phyloP scores from a whole-genome alignment of 768 basidiomycete genomes.

The Asterophora parasitica region DNA sequence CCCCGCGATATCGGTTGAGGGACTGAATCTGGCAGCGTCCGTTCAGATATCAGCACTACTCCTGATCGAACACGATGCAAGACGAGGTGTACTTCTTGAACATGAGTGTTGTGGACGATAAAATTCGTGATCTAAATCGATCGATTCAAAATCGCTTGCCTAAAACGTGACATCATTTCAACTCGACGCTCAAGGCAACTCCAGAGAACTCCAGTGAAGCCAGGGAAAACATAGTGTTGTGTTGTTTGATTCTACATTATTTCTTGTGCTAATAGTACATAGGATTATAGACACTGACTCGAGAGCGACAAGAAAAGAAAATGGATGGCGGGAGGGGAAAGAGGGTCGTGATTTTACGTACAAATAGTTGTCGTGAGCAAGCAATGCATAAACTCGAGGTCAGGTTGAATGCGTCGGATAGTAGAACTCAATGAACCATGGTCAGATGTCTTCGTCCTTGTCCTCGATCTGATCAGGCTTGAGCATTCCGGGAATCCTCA shows the following conservation, averaged over 20 bases:
- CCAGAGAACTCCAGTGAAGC: no score
- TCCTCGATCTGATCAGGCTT: constrained; percentile 94
- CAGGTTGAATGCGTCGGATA: constrained; percentile 32
- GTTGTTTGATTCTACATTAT: constrained; percentile 35
- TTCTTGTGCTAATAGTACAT: constrained; percentile 40
- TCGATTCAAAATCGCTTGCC: constrained; percentile 1
- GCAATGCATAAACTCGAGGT: constrained; percentile 17
- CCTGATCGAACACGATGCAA: constrained; percentile 6
- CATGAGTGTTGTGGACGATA: constrained; percentile 33
- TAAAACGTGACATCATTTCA: constrained; percentile 7
- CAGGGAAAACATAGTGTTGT: constrained; percentile 3
- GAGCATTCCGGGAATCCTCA: constrained; percentile 96
- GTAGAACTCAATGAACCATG: constrained; percentile 5
- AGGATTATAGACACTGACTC: constrained; percentile 28
- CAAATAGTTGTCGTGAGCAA: constrained; percentile 15
- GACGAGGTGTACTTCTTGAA: constrained; percentile 64
- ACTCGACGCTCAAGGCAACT: background rate
- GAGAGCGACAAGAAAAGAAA: constrained; percentile 24
- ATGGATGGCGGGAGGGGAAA: constrained; percentile 21
- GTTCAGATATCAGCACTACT: constrained; percentile 6
- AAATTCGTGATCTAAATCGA: constrained; percentile 1
- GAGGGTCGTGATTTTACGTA: constrained; percentile 25
- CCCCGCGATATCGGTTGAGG: constrained; percentile 78
- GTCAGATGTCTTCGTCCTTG: constrained; percentile 83
- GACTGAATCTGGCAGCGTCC: constrained; percentile 49